Conservation (phyloP, 148 eudicot species). For the Rhododendron mucronatum region DNA sequence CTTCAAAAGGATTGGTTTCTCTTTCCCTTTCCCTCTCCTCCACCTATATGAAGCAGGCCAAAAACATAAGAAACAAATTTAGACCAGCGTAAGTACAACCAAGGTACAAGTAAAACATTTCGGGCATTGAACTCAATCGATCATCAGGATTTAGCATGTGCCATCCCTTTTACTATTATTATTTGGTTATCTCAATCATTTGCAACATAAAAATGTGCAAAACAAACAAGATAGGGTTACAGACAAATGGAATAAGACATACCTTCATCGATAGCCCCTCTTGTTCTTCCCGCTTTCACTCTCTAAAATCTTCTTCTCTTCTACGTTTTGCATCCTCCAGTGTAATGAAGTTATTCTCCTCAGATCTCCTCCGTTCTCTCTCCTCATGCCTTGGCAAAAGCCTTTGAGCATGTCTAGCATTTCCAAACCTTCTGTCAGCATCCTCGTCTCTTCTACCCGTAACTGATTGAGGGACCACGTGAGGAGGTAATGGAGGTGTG, state of each 20-base stretch:
- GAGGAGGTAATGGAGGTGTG: slow-evolving; percentile 92
- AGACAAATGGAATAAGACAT: slow-evolving; percentile 7
- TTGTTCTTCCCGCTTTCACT: slow-evolving; percentile 89
- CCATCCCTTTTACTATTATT: background rate
- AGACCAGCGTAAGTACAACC: background rate
- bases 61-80: background rate
- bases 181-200: background rate
- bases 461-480: slow-evolving; percentile 81
- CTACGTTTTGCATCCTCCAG: slow-evolving; percentile 82
- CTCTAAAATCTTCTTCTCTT: slow-evolving; percentile 84
- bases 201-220: background rate
- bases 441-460: slow-evolving; percentile 84
- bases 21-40: slow-evolving; percentile 80
- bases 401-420: slow-evolving; percentile 69
- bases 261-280: slow-evolving; percentile 60
- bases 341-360: slow-evolving; percentile 50
- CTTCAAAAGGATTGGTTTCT: slow-evolving; percentile 48
- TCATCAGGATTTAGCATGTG: background rate
- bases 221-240: background rate
- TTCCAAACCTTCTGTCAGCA: slow-evolving; percentile 70
- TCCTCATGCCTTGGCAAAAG: slow-evolving; percentile 96
- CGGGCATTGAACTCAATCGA: background rate
- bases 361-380: slow-evolving; percentile 87
- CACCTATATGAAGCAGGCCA: slow-evolving; percentile 34
- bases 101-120: background rate